Percentiles rank a stretch among this genome's conserved stretches.
phyloP scores from a whole-genome alignment of 208 protist genomes.

The Sergeia podlipaevii region DNA sequence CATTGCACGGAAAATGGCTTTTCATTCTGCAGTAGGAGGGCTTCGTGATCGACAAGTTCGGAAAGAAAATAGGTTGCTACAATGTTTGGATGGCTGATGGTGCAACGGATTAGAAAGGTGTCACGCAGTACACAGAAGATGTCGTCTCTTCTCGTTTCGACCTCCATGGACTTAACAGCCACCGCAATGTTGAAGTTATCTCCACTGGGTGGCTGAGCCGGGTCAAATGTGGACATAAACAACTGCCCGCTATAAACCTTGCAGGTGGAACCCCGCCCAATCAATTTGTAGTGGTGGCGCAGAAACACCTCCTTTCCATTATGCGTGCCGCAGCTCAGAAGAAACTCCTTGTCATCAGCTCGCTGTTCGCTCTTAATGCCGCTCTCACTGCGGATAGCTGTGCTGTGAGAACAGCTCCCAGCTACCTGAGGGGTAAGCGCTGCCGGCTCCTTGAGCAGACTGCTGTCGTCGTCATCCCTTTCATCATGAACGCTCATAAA shows the following conservation, averaged over 20 bases:
- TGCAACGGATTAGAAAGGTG: not conserved
- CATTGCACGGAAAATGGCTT: too few species aligned
- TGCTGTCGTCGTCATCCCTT: too few species aligned
- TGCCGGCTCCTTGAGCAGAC: too few species aligned
- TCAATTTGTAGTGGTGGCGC: conserved; percentile 3
- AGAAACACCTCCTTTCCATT: conserved; percentile 8
- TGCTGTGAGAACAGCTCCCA: too few species aligned
- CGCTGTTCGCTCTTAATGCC: too few species aligned
- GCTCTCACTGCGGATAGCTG: too few species aligned
- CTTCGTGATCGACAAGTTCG: not conserved
- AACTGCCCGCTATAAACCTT: conserved; percentile 17
- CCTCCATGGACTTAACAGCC: not conserved
- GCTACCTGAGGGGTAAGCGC: too few species aligned
- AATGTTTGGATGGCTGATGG: not conserved
- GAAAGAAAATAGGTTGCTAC: not conserved
- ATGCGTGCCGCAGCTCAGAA: not conserved
- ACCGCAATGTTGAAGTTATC: conserved; percentile 10
- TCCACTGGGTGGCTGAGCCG: conserved; percentile 4
- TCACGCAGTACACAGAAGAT: not conserved
- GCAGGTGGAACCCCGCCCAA: conserved; percentile 14
- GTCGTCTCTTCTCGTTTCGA: not conserved
- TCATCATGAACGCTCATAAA: too few species aligned
- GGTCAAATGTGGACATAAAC: not conserved
- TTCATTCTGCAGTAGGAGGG: too few species aligned
- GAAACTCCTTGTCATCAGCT: too few species aligned